Conservation (phyloP, 2,329 filamentous ascomycete species). For the Epichloe festucae region DNA sequence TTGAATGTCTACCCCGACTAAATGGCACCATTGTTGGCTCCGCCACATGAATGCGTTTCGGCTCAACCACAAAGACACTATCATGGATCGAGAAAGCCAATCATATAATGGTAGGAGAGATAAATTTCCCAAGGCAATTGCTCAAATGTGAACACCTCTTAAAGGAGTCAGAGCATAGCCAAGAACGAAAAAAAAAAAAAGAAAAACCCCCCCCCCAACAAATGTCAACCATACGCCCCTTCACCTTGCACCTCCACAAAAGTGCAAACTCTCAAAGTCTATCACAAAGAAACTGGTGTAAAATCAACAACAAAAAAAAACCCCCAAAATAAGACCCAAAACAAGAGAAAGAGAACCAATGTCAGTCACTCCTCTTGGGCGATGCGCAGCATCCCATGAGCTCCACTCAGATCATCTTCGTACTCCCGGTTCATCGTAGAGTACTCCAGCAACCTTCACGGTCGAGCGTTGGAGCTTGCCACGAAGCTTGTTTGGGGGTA, state of each 20-base stretch:
- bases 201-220: not conserved
- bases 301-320: not conserved
- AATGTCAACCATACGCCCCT: not conserved
- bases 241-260: not conserved
- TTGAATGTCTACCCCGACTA: not conserved
- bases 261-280: not conserved
- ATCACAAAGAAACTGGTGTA: not conserved
- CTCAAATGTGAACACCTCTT: not conserved
- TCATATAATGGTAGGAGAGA: not conserved
- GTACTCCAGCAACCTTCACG: too few relatives aligned
- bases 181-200: not conserved
- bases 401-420: too few relatives aligned
- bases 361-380: not conserved
- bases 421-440: not conserved
- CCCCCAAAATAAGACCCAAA: not conserved
- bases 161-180: not conserved
- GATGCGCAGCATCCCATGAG: not conserved
- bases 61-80: not conserved
- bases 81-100: not conserved
- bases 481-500: too few relatives aligned
- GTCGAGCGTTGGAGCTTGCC: too few relatives aligned
- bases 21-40: not conserved
- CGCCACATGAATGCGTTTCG: not conserved
- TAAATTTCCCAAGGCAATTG: not conserved
- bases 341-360: not conserved